phyloP scores from a whole-genome alignment of 1,139 yeast species.

The Yamadazyma buinensis region DNA sequence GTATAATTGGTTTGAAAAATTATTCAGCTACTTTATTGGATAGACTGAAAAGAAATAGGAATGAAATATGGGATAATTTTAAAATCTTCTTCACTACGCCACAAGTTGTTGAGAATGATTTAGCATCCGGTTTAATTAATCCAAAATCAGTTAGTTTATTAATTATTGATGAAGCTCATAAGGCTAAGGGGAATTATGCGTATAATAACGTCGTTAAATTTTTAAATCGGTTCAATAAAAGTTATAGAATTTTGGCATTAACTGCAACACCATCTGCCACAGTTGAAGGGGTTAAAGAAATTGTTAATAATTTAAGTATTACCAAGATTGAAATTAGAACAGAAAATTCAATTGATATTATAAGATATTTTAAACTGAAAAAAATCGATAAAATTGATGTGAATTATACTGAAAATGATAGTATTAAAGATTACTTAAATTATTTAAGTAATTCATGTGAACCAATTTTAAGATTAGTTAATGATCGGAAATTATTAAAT shows the following conservation, averaged over 20 bases:
- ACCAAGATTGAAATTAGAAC: slow-evolving; percentile 83
- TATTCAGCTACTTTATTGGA: slow-evolving; percentile 84
- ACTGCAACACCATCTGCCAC: slow-evolving; percentile 96
- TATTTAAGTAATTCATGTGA: slow-evolving; percentile 47
- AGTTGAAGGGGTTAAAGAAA: slow-evolving; percentile 83
- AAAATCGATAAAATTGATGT: slow-evolving; percentile 58
- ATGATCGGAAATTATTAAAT: slow-evolving; percentile 58
- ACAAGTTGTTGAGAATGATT: slow-evolving; percentile 90
- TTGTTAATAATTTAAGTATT: slow-evolving; percentile 67
- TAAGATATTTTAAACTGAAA: slow-evolving; percentile 71
- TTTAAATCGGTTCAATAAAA: slow-evolving; percentile 57
- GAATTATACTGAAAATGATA: slow-evolving; percentile 49
- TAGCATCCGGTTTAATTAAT: slow-evolving; percentile 66
- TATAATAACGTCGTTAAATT: slow-evolving; percentile 77
- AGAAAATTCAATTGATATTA: slow-evolving; percentile 79
- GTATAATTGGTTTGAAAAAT: slow-evolving; percentile 75
- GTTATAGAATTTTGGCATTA: slow-evolving; percentile 75
- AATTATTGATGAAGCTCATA: slow-evolving; percentile 94
- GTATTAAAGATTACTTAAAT: slow-evolving; percentile 46
- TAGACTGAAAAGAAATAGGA: slow-evolving; percentile 59
- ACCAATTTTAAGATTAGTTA: slow-evolving; percentile 64
- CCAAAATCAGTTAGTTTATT: slow-evolving; percentile 73
- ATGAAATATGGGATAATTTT: slow-evolving; percentile 69
- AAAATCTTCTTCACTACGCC: slow-evolving; percentile 94
- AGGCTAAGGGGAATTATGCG: slow-evolving; percentile 87